Evolutionary conservation across 768 basidiomycete genomes (phyloP), one percentile per base, ranked within the genome.

Genomic region (Melanogaster broomeanus): DNA sequence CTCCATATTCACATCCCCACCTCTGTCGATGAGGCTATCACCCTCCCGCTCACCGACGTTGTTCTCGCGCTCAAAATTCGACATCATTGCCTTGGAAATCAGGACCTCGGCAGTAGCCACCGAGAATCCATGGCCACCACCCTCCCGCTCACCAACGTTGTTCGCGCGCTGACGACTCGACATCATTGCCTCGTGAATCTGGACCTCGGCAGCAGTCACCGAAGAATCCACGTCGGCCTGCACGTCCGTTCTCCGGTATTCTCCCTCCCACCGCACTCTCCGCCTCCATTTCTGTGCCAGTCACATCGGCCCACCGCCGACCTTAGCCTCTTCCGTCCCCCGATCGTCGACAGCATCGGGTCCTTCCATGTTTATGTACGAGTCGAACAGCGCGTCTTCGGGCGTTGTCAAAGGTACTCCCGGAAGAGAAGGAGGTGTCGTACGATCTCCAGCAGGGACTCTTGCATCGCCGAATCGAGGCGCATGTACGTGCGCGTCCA

Each of bases 281-380:
- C 3, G 11, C 42, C n/a, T 18, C 12, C 31, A 31, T 10, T 2
- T 2, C 31, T 31, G 31, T 13, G 13, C 31, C 5, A 31, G 31
- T 12, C 12, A 31, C 27, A 42, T 16, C 41, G 40, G 8, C 15
- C 22, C 33, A 1, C 10, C 39, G 42, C 30, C 45, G 7, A 8
- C 34, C 13, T 3, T 31, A n/a, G 10, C 39, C 13, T 42, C 41
- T 8, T n/a, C 24, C 19, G 24, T 22, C 28, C 5, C 45, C 13
- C 37, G 49, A 22, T 43, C 45, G 7, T 2, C 12, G 18, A 41
- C 52, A 16, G 33, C 61, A 33, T 31, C 51, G 2, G 55, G 19
- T 9, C 53, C 54, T 16, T 64, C 59, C 53, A 63, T 49, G 21
- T 66, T 61, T 35, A 66, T 22, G 45, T 55, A 66, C 40, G 63